phyloP scores from a whole-genome alignment of 768 basidiomycete genomes.

The Dacryopinax spathularia region DNA sequence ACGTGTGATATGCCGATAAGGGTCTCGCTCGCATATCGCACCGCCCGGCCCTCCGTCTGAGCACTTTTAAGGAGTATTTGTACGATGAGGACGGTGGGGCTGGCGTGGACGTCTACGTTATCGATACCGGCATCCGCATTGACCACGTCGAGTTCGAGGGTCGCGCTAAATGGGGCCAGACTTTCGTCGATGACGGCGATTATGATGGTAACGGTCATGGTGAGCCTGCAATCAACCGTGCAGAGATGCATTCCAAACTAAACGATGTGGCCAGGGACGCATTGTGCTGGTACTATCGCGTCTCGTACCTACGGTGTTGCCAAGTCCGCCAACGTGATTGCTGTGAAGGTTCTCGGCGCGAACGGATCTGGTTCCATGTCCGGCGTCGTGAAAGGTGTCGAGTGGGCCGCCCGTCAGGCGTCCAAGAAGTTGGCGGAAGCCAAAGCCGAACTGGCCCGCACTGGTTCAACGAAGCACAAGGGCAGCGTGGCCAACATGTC shows the following conservation, averaged over 20 bases:
- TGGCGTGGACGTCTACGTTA: constrained; percentile 83
- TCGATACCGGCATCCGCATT: constrained; percentile 84
- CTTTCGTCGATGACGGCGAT: constrained; percentile 67
- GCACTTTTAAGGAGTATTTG: constrained; percentile 73
- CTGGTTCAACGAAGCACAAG: constrained; percentile 72
- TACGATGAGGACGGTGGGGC: constrained; percentile 62
- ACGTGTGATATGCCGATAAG: constrained; percentile 28
- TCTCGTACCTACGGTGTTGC: constrained; percentile 88
- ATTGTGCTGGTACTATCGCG: constrained; percentile 94
- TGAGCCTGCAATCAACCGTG: neutral
- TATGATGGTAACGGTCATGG: constrained; percentile 94
- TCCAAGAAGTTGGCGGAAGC: constrained; percentile 44
- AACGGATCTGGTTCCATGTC: constrained; percentile 92
- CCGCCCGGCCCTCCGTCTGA: constrained; percentile 53
- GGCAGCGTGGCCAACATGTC: constrained; percentile 97
- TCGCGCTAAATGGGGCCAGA: constrained; percentile 86
- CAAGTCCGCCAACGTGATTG: constrained; percentile 76
- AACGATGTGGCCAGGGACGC: constrained; percentile 28
- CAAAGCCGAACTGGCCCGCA: constrained; percentile 47
- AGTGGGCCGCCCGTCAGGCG: constrained; percentile 49
- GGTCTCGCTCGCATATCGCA: constrained; percentile 94
- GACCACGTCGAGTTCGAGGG: constrained; percentile 76
- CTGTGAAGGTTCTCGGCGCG: constrained; percentile 78
- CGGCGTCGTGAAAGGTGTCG: constrained; percentile 80
- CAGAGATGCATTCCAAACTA: neutral